Evolutionary conservation across 2,329 filamentous ascomycete species (phyloP).

Genomic region (Microdochium nivale): DNA sequence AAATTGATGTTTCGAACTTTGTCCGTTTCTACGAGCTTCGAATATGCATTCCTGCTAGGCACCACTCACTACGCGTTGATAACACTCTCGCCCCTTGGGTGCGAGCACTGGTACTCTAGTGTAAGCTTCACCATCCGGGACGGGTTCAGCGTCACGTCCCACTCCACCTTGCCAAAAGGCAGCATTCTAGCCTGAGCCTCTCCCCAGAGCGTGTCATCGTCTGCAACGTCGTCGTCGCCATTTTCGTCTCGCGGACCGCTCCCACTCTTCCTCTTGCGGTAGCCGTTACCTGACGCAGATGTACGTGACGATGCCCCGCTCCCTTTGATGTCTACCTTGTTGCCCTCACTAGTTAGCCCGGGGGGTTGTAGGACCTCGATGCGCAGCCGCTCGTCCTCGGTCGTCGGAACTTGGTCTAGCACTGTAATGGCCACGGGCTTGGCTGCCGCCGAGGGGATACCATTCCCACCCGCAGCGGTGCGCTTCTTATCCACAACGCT

Average conservation of each 20-base stretch:
- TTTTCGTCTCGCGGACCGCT: too few relatives aligned
- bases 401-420: conserved; percentile 53
- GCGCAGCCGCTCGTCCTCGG: conserved; percentile 47
- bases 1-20: too few relatives aligned
- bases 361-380: conserved; percentile 41
- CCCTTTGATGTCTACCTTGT: conserved; percentile 25
- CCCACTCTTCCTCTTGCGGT: neutral
- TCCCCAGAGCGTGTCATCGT: conserved; percentile 39
- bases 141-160: conserved; percentile 49
- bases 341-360: conserved; percentile 32
- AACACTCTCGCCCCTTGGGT: conserved; percentile 41
- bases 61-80: conserved; percentile 5
- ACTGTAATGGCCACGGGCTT: conserved; percentile 39
- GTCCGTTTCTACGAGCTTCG: too few relatives aligned
- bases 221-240: too few relatives aligned
- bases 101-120: conserved; percentile 52
- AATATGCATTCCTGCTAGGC: neutral
- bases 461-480: neutral
- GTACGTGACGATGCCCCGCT: conserved; percentile 6
- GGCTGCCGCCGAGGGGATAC: conserved; percentile 13
- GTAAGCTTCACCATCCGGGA: conserved; percentile 47
- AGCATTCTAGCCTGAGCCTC: conserved; percentile 42
- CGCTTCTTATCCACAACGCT: neutral
- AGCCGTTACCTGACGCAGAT: neutral
- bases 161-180: conserved; percentile 49